Base-by-base conservation (phyloP, 441 rosid genomes). In the Brassica balearica region DNA sequence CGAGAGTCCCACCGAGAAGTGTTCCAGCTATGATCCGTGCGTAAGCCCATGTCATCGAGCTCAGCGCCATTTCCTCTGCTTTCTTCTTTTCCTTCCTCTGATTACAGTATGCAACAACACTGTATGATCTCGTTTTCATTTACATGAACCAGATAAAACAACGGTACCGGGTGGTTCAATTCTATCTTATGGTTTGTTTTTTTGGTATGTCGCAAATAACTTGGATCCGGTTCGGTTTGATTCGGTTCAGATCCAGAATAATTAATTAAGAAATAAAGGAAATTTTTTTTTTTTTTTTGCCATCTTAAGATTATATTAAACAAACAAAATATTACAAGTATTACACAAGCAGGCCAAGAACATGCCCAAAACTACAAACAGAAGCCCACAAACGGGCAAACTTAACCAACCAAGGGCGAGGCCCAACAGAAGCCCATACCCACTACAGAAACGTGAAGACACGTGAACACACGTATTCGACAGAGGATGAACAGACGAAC, bases 21-120 rank as follows among this genome's bases (percentile, higher is more conserved):
- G 98, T 93, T 72, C 98, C 99, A 4, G 88, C 76, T 56, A 93
- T 93, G 87, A 95, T 88, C 81, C 96, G 86, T 9, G 87, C 71
- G 72, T 91, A 91, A 10, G 88, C 98, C 98, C 97, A 95, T 59
- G 77, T 82, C 83, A 20, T 65, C 15, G 93, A 85, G 67, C 29
- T 77, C 81, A 85, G 73, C 62, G 81, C 88, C 96, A 87, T 85
- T 65, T 65, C 73, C 73, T 55, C 65, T 5, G 27, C 76, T 67
- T 25, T 62, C 32, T 51, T 65, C 60, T 72, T 15, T 15, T 60
- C 25, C 65, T 64, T 65, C 25, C 23, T 62, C n/a, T 4, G 11
- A 7, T 72, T 14, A 8, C 67, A 43, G n/a, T 59, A 20, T 9
- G 9, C n/a, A 62, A 17, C 59, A 53, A 43, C 59, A 9, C 0